These are phyloP conservation scores for Cladorrhinum sp. DNA, from an alignment of 2,329 filamentous ascomycete genomes.

Conservation along the genomic window DNA sequence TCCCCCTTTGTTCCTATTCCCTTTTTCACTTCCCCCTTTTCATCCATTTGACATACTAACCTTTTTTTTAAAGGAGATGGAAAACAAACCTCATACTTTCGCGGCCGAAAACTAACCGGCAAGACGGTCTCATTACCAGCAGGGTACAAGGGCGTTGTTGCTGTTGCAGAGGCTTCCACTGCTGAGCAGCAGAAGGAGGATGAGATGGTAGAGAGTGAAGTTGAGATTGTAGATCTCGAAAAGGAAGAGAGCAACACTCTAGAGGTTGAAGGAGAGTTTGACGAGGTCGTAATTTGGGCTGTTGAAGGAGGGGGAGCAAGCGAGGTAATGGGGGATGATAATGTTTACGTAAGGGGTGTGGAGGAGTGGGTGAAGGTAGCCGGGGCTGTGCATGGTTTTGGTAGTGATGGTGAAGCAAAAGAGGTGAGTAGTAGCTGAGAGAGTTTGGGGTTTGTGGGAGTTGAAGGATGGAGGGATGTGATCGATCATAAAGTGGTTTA, in stretches of 20 bases:
- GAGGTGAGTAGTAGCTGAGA: too few species aligned
- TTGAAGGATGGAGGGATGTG: too few species aligned
- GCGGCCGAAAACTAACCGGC: conserved; percentile 75
- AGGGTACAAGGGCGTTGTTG: conserved; percentile 66
- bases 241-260: conserved; percentile 51
- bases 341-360: conserved; percentile 53
- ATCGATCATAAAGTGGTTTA: too few species aligned
- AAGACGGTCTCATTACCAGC: conserved; percentile 64
- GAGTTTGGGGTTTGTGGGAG: too few species aligned
- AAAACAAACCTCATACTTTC: conserved; percentile 65
- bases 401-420: background rate
- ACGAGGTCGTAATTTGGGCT: conserved; percentile 77
- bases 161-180: too few species aligned
- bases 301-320: background rate
- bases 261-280: conserved; percentile 65
- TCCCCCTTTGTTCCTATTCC: background rate
- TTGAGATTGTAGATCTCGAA: conserved; percentile 44
- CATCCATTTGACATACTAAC: background rate
- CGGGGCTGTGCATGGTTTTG: conserved; percentile 5
- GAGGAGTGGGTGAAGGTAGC: conserved; percentile 28
- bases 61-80: background rate
- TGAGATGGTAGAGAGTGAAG: conserved; percentile 32
- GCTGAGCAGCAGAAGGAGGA: conserved; percentile 27
- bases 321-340: conserved; percentile 36
- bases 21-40: background rate